Evolutionary conservation across 179 eudicot species (phyloP).

Genomic region (Vitellaria paradoxa): DNA sequence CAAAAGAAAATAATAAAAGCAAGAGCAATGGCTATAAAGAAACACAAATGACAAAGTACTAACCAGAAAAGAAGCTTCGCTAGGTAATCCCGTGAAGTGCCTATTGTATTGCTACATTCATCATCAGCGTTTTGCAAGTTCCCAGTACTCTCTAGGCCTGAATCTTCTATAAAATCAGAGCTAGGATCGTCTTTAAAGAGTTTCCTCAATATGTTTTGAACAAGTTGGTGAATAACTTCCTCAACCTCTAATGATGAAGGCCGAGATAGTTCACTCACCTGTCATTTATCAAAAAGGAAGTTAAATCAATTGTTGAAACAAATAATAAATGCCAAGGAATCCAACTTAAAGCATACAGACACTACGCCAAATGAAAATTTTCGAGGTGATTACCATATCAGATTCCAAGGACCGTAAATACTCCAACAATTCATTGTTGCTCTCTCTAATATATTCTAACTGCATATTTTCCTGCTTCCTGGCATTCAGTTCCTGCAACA

Average conservation of each 20-base stretch:
- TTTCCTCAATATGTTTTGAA: slow-evolving; percentile 45
- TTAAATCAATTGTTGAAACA: background rate
- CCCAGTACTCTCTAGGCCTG: slow-evolving; percentile 13
- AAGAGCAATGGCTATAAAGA: background rate
- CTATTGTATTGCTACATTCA: slow-evolving; percentile 39
- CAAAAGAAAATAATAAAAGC: background rate
- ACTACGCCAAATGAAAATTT: background rate
- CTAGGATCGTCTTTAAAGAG: slow-evolving; percentile 53
- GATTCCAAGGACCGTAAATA: slow-evolving; percentile 75
- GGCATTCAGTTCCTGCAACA: slow-evolving; percentile 61
- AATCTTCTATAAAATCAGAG: slow-evolving; percentile 33
- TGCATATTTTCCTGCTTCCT: slow-evolving; percentile 49
- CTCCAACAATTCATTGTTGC: slow-evolving; percentile 63
- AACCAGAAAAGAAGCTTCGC: slow-evolving; percentile 87
- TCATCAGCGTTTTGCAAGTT: slow-evolving; percentile 32
- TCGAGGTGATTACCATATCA: slow-evolving; percentile 55
- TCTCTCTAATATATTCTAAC: slow-evolving; percentile 42
- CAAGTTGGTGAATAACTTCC: slow-evolving; percentile 71
- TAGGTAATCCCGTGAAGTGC: slow-evolving; percentile 81
- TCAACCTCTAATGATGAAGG: slow-evolving; percentile 85
- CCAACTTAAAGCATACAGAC: slow-evolving; percentile 11
- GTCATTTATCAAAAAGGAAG: background rate
- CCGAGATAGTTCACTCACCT: slow-evolving; percentile 80
- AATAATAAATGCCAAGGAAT: slow-evolving; percentile 12
- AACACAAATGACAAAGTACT: slow-evolving; percentile 7